Evolutionary conservation across 2,329 filamentous ascomycete genomes (phyloP).

Genomic region (Aspergillus fumigatus): DNA sequence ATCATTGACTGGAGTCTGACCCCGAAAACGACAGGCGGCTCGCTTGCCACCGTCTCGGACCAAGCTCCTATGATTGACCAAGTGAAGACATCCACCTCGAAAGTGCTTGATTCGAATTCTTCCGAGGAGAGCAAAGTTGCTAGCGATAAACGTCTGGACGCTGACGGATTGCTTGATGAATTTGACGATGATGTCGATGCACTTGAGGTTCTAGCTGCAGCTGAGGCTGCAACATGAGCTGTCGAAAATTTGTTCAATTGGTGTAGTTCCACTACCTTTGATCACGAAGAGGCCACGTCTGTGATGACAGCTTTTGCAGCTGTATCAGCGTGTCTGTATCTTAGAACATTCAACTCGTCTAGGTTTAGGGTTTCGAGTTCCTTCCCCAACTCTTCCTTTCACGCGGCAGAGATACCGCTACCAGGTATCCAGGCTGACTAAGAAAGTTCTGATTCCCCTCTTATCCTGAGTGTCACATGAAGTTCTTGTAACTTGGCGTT

Average conservation of each 20-base stretch:
- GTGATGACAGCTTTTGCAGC: neutral
- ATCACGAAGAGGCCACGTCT: neutral
- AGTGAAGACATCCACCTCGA: constrained; percentile 10
- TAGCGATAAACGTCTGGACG: constrained; percentile 12
- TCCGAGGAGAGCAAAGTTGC: constrained; percentile 9
- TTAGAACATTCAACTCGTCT: too few relatives aligned
- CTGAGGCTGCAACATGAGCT: constrained; percentile 12
- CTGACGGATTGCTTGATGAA: constrained; percentile 24
- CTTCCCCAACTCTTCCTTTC: too few relatives aligned
- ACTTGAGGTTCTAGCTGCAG: constrained; percentile 36
- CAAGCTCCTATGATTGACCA: constrained; percentile 23
- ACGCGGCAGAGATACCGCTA: too few relatives aligned
- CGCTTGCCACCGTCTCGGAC: constrained; percentile 10
- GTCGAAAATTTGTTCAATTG: neutral
- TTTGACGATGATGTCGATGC: constrained; percentile 43
- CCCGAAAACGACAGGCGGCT: constrained; percentile 17
- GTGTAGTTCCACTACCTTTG: neutral
- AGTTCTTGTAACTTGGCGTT: neutral
- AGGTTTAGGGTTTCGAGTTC: too few relatives aligned
- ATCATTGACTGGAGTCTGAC: constrained; percentile 80
- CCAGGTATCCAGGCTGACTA: too few relatives aligned
- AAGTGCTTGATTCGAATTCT: neutral
- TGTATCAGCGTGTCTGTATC: neutral
- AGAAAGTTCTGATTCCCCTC: too few relatives aligned
- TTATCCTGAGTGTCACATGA: neutral